These are phyloP conservation scores for Rhizophagus clarus DNA, from an alignment of 192 early-diverging fungal genomes.

Conservation along the genomic window DNA sequence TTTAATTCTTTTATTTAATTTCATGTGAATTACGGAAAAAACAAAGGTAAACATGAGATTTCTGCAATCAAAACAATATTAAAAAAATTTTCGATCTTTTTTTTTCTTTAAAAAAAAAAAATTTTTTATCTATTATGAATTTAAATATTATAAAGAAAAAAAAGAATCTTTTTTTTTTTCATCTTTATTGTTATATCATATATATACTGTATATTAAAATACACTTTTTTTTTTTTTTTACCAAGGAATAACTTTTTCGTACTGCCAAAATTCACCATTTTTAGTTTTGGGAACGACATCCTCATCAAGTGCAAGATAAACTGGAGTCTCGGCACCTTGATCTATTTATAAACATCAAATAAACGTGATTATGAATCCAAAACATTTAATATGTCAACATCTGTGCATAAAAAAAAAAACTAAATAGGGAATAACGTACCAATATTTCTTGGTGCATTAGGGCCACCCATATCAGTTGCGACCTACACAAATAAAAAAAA, in stretches of 20 bases:
- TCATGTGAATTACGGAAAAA: too few species aligned
- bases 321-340: conserved; percentile 29
- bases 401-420: background rate
- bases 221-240: background rate
- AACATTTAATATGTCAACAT: background rate
- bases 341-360: background rate
- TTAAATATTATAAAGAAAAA: too few species aligned
- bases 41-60: too few species aligned
- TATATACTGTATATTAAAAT: too few species aligned
- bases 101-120: too few species aligned
- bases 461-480: conserved; percentile 22
- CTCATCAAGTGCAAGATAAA: conserved; percentile 26
- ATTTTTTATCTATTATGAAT: too few species aligned
- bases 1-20: too few species aligned
- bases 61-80: too few species aligned
- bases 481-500: conserved; percentile 12
- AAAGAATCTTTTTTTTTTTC: too few species aligned
- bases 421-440: conserved; percentile 15
- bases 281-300: conserved; percentile 2
- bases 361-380: background rate
- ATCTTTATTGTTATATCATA: too few species aligned
- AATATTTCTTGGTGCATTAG: background rate
- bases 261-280: background rate
- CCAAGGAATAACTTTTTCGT: background rate
- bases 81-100: too few species aligned